Evolutionary conservation across 169 alveolate genomes (phyloP), one percentile per base, ranked within the genome.

Genomic region (Plasmodium vivax): DNA sequence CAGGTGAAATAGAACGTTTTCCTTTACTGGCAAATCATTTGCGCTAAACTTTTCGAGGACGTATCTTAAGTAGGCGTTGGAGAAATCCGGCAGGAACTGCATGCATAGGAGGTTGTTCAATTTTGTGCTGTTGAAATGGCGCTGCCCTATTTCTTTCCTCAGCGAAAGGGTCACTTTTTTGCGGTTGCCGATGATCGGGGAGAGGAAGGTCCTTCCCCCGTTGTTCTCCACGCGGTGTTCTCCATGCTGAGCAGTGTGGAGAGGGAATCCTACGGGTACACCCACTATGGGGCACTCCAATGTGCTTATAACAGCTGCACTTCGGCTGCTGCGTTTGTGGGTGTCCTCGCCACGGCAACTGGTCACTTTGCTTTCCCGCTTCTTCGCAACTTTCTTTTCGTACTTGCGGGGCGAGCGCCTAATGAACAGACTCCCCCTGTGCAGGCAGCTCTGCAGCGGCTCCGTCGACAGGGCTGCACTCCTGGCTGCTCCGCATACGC

Each of bases 201-300:
- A 27, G 54, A 82, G 71, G n/a, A 58, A 82, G 32, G 38, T 1
- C 74, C 23, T 82, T 23, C 68, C 68, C 68, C 32, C 32, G 30
- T 41, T 71, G 8, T 68, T 34, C 56, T 30, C 71, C 36, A 0
- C 16, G 12, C 19, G n/a, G 30, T 32, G 16, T 30, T 36, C 27
- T 32, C 34, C 43, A 45, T 54, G 12, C 9, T 83, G 30, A 4
- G 9, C 75, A 41, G 23, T 6, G n/a, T 36, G 4, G 7, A 72
- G 7, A 5, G 27, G 32, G 6, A 72, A 81, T 2, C 83, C 62
- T 7, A 92, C 34, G 34, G 74, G 83, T 32, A 82, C 8, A n/a
- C 95, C 95, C 19, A 92, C 85, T 27, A 92, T 92, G 6, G 95
- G 95, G 1, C 92, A 82, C 8, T 92, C 85, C 36, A 82, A 47